Evolutionary conservation across 1,139 yeast species (phyloP), one percentile per base, ranked within the genome.

Genomic region (Geotrichum cucujoidarum): DNA sequence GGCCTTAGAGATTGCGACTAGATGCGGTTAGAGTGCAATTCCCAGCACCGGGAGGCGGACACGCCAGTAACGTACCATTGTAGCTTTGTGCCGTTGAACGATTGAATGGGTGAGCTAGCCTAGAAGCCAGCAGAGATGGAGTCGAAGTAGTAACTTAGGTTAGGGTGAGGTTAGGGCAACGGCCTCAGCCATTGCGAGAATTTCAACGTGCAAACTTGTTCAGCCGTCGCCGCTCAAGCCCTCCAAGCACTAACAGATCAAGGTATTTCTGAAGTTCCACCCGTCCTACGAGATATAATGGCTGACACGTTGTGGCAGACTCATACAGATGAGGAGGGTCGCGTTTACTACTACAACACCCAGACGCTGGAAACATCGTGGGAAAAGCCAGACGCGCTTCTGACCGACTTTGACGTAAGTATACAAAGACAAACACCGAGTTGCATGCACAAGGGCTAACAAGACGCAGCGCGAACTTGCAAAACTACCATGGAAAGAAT

Each of bases 1-100:
- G 98, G 98, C 60, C 92, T 88, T 54, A 92, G 78, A 4, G 98
- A 92, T 79, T 92, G 98, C 45, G 70, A 65, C 71, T 64, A 43
- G 5, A 21, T 3, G 18, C 20, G 16, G 20, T 32, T 32, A 29
- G 95, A 83, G 92, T 13, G 27, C 27, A 24, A 24, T 10, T 6
- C 8, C 27, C 10, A 6, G 27, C 20, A 24, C 6, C 8, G 31
- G n/a, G 37, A 13, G 27, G 27, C 6, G 27, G 10, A 10, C 8
- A 6, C 27, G 6, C 6, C 8, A 6, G 27, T 6, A 24, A 24
- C 27, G 27, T 24, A 24, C 27, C 27, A 24, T 24, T 24, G 8
- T 24, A n/a, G 27, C 6, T 24, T 6, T 24, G 27, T 10, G 27
- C 27, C 27, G 27, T 6, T 24, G 27, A 10, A 24, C 10, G 27